A percentile compares a stretch with the other conserved stretches of the same genome.
Evolutionary conservation across 441 rosid species (phyloP).

Genomic region (Gossypium schwendimanii): DNA sequence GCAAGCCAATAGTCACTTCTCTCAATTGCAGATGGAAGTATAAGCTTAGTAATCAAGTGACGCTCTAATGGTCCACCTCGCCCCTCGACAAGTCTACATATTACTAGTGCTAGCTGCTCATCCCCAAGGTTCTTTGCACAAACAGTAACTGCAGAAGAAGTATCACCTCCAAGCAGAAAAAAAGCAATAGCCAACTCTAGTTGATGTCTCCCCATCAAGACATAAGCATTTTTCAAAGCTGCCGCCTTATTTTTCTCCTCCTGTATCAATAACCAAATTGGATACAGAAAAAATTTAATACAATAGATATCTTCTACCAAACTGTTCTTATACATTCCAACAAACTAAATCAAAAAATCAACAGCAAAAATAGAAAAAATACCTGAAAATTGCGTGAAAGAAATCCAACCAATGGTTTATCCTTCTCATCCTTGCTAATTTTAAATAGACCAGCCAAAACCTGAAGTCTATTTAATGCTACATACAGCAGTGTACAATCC

Average conservation of each 20-base stretch:
- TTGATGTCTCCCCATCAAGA: conserved; percentile 92
- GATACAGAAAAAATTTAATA: conserved; percentile 9
- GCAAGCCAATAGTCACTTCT: conserved; percentile 79
- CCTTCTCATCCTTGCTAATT: conserved; percentile 84
- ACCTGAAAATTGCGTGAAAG: conserved; percentile 96
- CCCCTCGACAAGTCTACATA: conserved; percentile 86
- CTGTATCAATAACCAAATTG: conserved; percentile 30
- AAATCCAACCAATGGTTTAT: conserved; percentile 87
- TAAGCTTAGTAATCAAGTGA: conserved; percentile 54
- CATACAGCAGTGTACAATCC: conserved; percentile 84
- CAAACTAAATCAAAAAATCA: conserved; percentile 12
- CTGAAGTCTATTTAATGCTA: conserved; percentile 81
- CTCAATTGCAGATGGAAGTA: conserved; percentile 72
- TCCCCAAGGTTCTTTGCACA: conserved; percentile 88
- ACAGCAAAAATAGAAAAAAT: conserved; percentile 13
- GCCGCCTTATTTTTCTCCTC: conserved; percentile 95
- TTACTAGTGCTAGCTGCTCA: conserved; percentile 89
- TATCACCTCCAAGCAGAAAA: conserved; percentile 93
- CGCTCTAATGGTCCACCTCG: conserved; percentile 65
- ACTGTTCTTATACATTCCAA: conserved; percentile 2
- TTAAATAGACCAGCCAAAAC: conserved; percentile 95
- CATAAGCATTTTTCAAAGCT: conserved; percentile 94
- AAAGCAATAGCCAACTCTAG: conserved; percentile 85
- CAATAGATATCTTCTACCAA: not conserved
- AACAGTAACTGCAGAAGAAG: conserved; percentile 77